phyloP scores from a whole-genome alignment of 495 filamentous ascomycete species.

The Sphaerosporella brunnea region DNA sequence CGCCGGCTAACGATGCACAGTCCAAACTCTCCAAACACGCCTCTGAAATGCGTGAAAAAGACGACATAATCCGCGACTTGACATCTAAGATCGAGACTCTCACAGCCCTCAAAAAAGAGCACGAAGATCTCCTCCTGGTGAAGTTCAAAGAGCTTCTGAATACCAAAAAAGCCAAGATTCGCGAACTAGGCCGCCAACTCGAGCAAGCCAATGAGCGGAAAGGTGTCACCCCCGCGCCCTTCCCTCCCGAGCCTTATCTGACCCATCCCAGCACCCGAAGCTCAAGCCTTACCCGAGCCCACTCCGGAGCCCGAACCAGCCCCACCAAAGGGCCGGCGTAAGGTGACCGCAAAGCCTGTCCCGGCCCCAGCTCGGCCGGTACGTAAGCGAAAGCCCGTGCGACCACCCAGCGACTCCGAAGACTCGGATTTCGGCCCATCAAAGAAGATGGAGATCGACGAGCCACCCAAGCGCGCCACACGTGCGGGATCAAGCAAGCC shows the following conservation, averaged over 20 bases:
- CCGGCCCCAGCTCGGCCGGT: conserved; percentile 6
- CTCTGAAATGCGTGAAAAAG: conserved; percentile 9
- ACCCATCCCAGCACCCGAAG: too few species aligned
- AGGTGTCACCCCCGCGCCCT: too few species aligned
- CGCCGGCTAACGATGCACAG: too few species aligned
- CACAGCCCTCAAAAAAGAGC: conserved; percentile 32
- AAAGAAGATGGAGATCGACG: conserved; percentile 16
- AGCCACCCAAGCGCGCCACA: conserved; percentile 3
- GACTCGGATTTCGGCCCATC: conserved; percentile 13
- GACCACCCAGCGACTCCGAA: conserved; percentile 13
- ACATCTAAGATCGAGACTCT: conserved; percentile 33
- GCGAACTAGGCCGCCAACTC: conserved; percentile 12
- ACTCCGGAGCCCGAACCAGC: neutral
- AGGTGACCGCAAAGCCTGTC: conserved; percentile 3
- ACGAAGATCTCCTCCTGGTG: conserved; percentile 26
- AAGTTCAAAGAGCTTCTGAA: conserved; percentile 24
- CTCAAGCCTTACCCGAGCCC: neutral
- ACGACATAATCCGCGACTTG: conserved; percentile 30
- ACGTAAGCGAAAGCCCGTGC: conserved; percentile 15
- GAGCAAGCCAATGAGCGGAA: neutral
- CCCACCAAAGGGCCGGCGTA: neutral
- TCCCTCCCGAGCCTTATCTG: too few species aligned
- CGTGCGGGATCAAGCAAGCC: conserved; percentile 2
- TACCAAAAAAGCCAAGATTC: conserved; percentile 20
- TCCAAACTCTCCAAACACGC: neutral